Percentiles rank a stretch among this genome's conserved stretches.
These are phyloP conservation scores for Leccinum broughii DNA, from an alignment of 768 basidiomycete species.

Conservation along the genomic window DNA sequence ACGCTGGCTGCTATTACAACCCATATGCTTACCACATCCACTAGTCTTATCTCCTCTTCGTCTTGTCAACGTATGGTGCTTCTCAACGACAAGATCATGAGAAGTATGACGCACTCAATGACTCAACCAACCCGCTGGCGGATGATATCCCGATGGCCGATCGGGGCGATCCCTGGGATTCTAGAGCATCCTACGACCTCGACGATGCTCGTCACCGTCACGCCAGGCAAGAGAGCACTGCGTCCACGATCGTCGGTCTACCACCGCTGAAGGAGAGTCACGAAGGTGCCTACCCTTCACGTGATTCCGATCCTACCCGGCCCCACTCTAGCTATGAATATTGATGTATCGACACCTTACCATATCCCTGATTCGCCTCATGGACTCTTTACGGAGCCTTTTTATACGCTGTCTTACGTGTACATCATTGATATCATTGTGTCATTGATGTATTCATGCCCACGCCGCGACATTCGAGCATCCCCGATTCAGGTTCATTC, in stretches of 20 bases:
- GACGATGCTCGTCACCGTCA: constrained; percentile 46
- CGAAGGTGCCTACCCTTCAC: constrained; percentile 27
- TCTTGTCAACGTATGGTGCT: constrained; percentile 64
- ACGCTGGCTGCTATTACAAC: not conserved
- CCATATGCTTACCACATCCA: constrained; percentile 1
- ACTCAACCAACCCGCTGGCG: constrained; percentile 51
- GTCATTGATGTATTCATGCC: not conserved
- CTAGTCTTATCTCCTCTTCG: constrained; percentile 50
- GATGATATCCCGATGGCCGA: constrained; percentile 64
- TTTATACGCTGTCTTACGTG: constrained; percentile 3
- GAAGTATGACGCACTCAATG: constrained; percentile 74
- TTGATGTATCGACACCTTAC: constrained; percentile 10
- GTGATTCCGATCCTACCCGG: constrained; percentile 33
- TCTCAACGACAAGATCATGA: constrained; percentile 79
- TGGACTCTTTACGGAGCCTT: constrained; percentile 11
- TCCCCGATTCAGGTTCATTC: constrained; percentile 12
- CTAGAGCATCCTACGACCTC: constrained; percentile 49
- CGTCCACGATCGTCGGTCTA: constrained; percentile 54
- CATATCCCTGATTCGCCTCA: constrained; percentile 1
- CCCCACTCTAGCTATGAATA: constrained; percentile 49
- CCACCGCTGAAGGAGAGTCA: constrained; percentile 49
- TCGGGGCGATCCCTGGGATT: constrained; percentile 71
- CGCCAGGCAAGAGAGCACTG: constrained; percentile 56
- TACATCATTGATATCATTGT: not conserved
- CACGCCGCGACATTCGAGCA: not conserved